Evolutionary conservation across 208 protist genomes (phyloP).

Genomic region (Wallacemonas sp.): DNA sequence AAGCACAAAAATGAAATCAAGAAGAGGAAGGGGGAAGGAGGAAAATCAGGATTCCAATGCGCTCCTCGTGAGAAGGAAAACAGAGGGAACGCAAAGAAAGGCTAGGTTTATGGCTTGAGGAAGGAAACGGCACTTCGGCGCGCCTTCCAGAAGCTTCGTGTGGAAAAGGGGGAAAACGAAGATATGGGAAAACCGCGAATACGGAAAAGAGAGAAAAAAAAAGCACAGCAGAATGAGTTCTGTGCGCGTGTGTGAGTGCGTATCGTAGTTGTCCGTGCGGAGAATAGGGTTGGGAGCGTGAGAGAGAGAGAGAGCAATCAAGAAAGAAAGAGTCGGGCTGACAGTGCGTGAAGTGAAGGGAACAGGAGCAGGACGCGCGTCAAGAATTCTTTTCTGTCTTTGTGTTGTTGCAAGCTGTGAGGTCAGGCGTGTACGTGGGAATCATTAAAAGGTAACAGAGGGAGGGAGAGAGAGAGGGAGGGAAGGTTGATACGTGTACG

Average conservation of each 20-base stretch:
- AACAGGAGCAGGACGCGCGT: too few relatives aligned
- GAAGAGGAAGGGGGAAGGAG: too few relatives aligned
- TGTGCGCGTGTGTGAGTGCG: conserved; percentile 8
- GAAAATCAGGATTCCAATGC: too few relatives aligned
- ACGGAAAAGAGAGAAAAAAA: conserved; percentile 6
- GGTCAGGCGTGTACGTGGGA: background rate
- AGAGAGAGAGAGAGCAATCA: conserved; percentile 5
- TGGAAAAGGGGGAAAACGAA: conserved; percentile 3
- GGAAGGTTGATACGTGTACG: too few relatives aligned
- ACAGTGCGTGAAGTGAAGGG: background rate
- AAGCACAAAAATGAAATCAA: too few relatives aligned
- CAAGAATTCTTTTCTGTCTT: conserved; percentile 15
- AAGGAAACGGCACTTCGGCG: background rate
- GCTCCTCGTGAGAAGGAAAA: background rate
- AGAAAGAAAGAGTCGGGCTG: conserved; percentile 3
- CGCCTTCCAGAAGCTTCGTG: background rate
- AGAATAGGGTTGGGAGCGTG: too few relatives aligned
- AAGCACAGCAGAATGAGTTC: background rate
- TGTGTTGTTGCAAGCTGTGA: background rate
- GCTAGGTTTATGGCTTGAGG: conserved; percentile 6
- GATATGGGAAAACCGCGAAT: background rate
- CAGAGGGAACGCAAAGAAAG: background rate
- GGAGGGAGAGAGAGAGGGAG: background rate
- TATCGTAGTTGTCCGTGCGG: background rate
- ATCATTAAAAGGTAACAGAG: background rate